Base-by-base conservation (phyloP, 2,329 filamentous ascomycete genomes). In the Cladorrhinum sp. region DNA sequence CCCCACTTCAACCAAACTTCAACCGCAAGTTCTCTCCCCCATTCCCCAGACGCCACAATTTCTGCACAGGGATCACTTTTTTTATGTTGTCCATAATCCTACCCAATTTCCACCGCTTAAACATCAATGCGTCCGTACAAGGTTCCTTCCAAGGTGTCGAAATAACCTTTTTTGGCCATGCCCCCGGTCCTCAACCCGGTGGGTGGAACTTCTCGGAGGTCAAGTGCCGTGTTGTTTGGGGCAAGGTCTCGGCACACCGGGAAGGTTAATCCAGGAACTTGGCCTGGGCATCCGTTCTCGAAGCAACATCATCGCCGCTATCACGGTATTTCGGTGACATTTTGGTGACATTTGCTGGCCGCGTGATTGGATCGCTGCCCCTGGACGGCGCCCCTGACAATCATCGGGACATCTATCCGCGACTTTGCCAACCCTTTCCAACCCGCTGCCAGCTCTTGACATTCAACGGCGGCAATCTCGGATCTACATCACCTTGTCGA, bases 201-300 rank as follows among this genome's bases (percentile, higher is more conserved):
- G 55, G 42, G 39, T 39, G 39, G 26, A 24, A 52, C 39, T 55
- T 57, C 30, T 61, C 67, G 67, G 67, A 69, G 64, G 50, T 26
- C 10, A 57, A 10, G 39, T 59, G 57, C 67, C 67, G 67, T 30
- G 55, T 61, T 64, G 26, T 64, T 67, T 69, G 49, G 54, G 67
- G 65, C 62, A 67, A 58, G 62, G 66, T 46, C 51, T 56, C 67
- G 67, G 67, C 65, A 66, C 50, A 58, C 55, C 67, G 67, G 67
- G 67, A 69, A 60, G 51, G 60, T 60, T 55, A 63, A 58, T 55
- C 66, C 67, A 64, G 60, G 62, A 65, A 62, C 59, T 46, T 62
- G 53, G 53, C 9, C 26, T 28, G 26, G 26, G 26, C 26, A 28
- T 28, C 9, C 9, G 26, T 28, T 28, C 9, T 28, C 4, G 26